Conservation (phyloP, 495 filamentous ascomycete genomes). For the Aspergillus hancockii region DNA sequence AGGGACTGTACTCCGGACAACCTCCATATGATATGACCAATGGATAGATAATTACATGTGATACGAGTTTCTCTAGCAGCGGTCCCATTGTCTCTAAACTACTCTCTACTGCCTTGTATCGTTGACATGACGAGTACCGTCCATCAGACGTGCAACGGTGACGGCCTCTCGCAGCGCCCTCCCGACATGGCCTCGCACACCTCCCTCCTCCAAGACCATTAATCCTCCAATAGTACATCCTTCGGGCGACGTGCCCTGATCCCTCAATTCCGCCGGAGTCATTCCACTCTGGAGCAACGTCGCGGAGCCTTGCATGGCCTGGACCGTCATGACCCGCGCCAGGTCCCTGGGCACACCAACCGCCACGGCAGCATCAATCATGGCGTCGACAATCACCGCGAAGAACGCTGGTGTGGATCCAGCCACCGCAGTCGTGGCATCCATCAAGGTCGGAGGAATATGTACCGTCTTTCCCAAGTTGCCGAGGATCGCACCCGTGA, state of each 20-base stretch:
- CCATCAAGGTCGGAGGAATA: conserved; percentile 36
- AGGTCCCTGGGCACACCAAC: conserved; percentile 42
- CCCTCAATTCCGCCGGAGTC: conserved; percentile 38
- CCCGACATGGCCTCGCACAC: conserved; percentile 41
- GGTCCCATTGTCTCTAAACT: not conserved
- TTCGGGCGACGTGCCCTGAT: conserved; percentile 43
- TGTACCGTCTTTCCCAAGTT: conserved; percentile 37
- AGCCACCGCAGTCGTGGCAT: conserved; percentile 39
- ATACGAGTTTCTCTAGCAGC: no score
- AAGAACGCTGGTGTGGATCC: conserved; percentile 47
- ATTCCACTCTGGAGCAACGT: conserved; percentile 40
- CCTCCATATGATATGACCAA: no score
- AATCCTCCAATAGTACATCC: conserved; percentile 49
- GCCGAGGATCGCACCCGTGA: conserved; percentile 38
- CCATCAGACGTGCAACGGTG: conserved; percentile 40
- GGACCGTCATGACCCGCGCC: conserved; percentile 40
- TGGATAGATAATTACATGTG: no score
- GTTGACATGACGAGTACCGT: conserved; percentile 30
- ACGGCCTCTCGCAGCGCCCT: conserved; percentile 43
- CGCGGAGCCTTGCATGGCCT: conserved; percentile 43
- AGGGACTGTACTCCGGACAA: not conserved
- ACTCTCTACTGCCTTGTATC: conserved; percentile 36
- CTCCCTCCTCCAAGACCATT: conserved; percentile 46
- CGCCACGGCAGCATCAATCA: conserved; percentile 47
- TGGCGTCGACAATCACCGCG: conserved; percentile 43